Evolutionary conservation across 2,329 filamentous ascomycete species (phyloP).

Genomic region (Cryphonectria carpinicola): DNA sequence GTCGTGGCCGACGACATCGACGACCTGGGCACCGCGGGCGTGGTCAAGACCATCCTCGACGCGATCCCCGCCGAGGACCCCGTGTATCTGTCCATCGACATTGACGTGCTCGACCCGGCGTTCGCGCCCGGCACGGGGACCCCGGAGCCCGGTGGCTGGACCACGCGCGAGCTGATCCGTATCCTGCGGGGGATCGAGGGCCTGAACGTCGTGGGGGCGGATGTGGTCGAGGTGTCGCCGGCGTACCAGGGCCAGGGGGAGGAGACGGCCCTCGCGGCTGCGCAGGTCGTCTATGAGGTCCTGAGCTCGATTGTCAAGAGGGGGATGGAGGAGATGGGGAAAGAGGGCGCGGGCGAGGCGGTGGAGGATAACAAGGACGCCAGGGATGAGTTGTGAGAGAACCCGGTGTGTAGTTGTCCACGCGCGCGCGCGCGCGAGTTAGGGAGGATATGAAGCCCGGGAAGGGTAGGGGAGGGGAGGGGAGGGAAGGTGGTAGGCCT

Average conservation of each 20-base stretch:
- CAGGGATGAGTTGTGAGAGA: not conserved
- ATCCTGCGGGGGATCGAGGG: conserved; percentile 81
- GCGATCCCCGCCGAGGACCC: conserved; percentile 75
- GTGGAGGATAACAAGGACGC: conserved; percentile 37
- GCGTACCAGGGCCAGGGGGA: conserved; percentile 82
- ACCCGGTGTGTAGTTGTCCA: not conserved
- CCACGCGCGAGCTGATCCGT: conserved; percentile 81
- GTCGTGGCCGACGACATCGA: conserved; percentile 88
- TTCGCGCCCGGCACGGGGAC: conserved; percentile 68
- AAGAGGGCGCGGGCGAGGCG: conserved; percentile 38
- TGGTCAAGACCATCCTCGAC: conserved; percentile 71
- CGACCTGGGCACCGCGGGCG: conserved; percentile 72
- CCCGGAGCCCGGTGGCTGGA: conserved; percentile 90
- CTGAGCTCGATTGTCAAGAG: conserved; percentile 70
- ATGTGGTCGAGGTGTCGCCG: conserved; percentile 87
- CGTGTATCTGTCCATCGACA: conserved; percentile 53
- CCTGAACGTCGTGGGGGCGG: conserved; percentile 84
- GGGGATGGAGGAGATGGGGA: conserved; percentile 44
- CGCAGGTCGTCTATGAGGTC: conserved; percentile 86
- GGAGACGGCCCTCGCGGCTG: conserved; percentile 79
- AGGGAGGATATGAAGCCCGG: not conserved
- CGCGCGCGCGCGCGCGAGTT: not conserved
- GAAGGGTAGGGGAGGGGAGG: not conserved
- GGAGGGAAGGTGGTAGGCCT: not conserved
- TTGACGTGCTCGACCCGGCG: conserved; percentile 43